These are phyloP conservation scores for Chrysosporium queenslandicum DNA, from an alignment of 2,329 filamentous ascomycete genomes.

Conservation along the genomic window DNA sequence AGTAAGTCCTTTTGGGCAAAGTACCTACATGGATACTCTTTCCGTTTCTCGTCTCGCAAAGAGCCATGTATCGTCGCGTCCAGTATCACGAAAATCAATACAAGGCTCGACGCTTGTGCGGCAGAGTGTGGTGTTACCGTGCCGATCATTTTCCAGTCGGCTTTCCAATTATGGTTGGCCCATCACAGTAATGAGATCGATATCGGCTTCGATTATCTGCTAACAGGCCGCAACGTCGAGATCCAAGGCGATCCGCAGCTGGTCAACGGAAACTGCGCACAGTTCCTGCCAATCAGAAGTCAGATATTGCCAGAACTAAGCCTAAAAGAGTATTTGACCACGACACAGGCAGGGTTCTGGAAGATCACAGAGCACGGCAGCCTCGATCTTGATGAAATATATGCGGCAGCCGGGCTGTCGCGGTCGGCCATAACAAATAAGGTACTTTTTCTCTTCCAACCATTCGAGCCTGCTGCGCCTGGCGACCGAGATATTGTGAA, in stretches of 20 bases:
- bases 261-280: slow-evolving; percentile 32
- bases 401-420: slow-evolving; percentile 16
- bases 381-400: slow-evolving; percentile 25
- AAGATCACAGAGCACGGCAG: slow-evolving; percentile 23
- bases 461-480: slow-evolving; percentile 24
- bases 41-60: slow-evolving; percentile 13
- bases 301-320: slow-evolving; percentile 11
- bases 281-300: slow-evolving; percentile 31
- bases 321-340: slow-evolving; percentile 17
- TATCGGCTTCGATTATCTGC: slow-evolving; percentile 30
- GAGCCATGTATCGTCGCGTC: slow-evolving; percentile 14
- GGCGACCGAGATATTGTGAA: neutral
- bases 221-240: slow-evolving; percentile 33
- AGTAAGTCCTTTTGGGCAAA: slow-evolving; percentile 16
- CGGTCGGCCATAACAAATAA: slow-evolving; percentile 17
- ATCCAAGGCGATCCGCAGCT: slow-evolving; percentile 27
- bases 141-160: slow-evolving; percentile 31
- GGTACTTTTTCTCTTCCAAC: slow-evolving; percentile 27
- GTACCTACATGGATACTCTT: slow-evolving; percentile 17
- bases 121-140: slow-evolving; percentile 23
- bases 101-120: slow-evolving; percentile 20
- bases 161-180: slow-evolving; percentile 25
- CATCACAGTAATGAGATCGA: slow-evolving; percentile 18
- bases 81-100: slow-evolving; percentile 12
- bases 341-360: slow-evolving; percentile 25